Base-by-base conservation (phyloP, 352 stramenopile species). In the Pythium myriotylum region DNA sequence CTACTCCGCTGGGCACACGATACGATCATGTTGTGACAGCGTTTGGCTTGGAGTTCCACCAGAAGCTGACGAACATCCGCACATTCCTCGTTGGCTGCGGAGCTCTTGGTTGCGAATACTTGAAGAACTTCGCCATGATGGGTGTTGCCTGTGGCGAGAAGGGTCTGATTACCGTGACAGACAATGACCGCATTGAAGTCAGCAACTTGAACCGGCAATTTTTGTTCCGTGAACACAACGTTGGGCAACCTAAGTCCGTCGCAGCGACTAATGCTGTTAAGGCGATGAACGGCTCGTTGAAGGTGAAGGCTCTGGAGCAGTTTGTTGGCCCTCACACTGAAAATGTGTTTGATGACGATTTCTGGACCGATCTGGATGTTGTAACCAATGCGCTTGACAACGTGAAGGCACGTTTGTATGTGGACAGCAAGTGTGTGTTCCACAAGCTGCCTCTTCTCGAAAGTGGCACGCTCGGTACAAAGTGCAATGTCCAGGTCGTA, bases 331-430 rank as follows among this genome's bases (percentile, higher is more conserved):
- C 86, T 27, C 82, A 91, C 63, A 92, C 86, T 17, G 84, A 94
- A 67, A 89, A 91, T 22, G 68, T 88, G 16, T 94, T 94, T 54
- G 51, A 94, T 47, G 86, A 92, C 39, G 72, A 85, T 16, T 94
- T 94, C 42, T 94, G 86, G 86, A 86, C 76, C 12, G 74, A 89
- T 60, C 19, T 92, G 45, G 86, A 98, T 73, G 62, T 99, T 2
- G 96, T 99, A 7, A 91, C 99, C n/a, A 99, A 99, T 68, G 98
- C 97, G 1, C 73, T 99, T 14, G 98, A 99, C 83, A 99, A 99
- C 73, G 85, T 99, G 6, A 97, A 98, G 67, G 98, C 98, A 23
- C 85, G 98, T 40, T 74, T 98, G 55, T 97, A 99, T 57, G 97
- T 99, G 46, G 99, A 99, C 79, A 90, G 96, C 59, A 94, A 99